A percentile compares a stretch with the other conserved stretches of the same genome.
phyloP scores from a whole-genome alignment of 1,284 basidiomycete genomes.

The Crucibulum parvulum region DNA sequence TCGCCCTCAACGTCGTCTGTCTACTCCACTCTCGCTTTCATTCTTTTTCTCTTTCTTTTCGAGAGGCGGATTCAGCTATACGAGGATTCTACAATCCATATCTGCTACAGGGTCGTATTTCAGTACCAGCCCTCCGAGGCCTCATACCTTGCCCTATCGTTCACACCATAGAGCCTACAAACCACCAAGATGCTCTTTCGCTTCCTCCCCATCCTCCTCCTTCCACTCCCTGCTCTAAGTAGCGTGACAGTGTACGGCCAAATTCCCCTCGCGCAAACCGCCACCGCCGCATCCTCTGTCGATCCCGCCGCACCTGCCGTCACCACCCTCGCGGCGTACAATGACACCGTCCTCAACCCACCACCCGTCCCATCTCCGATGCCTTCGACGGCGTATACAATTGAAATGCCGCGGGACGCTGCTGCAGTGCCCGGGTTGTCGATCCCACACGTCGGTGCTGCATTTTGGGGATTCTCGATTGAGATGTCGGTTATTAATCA shows the following conservation, averaged over 20 bases:
- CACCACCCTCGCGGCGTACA: conserved; percentile 1
- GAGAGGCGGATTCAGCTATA: too few relatives aligned
- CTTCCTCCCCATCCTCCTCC: conserved; percentile 6
- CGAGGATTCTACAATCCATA: too few relatives aligned
- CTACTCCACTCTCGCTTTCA: too few relatives aligned
- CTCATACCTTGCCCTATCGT: too few relatives aligned
- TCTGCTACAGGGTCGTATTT: too few relatives aligned
- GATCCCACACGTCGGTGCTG: background rate
- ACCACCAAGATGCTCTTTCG: too few relatives aligned
- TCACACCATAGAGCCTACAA: too few relatives aligned
- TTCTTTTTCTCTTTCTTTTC: too few relatives aligned
- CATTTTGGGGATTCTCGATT: conserved; percentile 70
- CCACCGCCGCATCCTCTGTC: conserved; percentile 30
- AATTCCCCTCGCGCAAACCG: conserved; percentile 35
- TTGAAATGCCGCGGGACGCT: background rate
- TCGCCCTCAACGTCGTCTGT: too few relatives aligned
- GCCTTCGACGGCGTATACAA: background rate
- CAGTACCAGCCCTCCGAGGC: too few relatives aligned
- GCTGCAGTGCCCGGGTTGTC: background rate
- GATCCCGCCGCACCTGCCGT: conserved; percentile 17
- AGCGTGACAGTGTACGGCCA: conserved; percentile 42
- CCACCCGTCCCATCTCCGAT: background rate
- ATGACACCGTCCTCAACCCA: background rate
- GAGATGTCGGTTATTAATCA: conserved; percentile 76
- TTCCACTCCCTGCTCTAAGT: conserved; percentile 9